phyloP scores from a whole-genome alignment of 768 basidiomycete genomes.

The Mycena kentingensis region DNA sequence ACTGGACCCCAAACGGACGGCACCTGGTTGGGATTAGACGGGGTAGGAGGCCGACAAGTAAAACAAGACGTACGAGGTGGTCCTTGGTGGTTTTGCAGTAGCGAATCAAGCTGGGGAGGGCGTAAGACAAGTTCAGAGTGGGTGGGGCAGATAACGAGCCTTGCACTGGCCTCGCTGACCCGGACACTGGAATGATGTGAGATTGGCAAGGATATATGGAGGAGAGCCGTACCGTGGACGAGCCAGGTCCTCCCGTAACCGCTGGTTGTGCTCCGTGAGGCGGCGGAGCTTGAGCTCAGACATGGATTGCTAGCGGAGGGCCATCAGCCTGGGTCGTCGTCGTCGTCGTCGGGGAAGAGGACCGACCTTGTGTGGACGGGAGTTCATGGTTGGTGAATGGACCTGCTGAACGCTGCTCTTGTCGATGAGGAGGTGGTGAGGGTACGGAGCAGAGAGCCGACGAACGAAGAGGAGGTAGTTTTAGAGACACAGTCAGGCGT shows the following conservation, averaged over 20 bases:
- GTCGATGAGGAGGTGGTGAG: background rate
- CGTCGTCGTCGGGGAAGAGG: background rate
- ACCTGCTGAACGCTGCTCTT: background rate
- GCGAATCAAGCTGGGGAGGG: constrained; percentile 71
- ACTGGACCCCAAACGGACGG: constrained; percentile 95
- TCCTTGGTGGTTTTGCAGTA: constrained; percentile 95
- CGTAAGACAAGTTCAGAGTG: background rate
- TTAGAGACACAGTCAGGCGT: no score
- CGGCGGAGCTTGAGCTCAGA: constrained; percentile 95
- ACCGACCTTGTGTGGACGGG: constrained; percentile 69
- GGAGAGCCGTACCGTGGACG: constrained; percentile 57
- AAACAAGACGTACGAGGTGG: constrained; percentile 64
- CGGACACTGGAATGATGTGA: constrained; percentile 44
- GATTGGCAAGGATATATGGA: background rate
- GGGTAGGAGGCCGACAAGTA: constrained; percentile 4
- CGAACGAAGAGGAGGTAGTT: no score
- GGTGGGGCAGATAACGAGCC: constrained; percentile 47
- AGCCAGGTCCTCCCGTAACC: constrained; percentile 85
- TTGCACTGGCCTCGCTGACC: constrained; percentile 89
- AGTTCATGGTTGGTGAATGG: constrained; percentile 62
- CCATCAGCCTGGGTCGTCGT: constrained; percentile 1
- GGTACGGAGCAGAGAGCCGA: no score
- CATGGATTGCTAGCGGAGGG: constrained; percentile 75
- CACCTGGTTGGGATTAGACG: constrained; percentile 49
- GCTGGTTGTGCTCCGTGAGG: constrained; percentile 90